Evolutionary conservation across 2,329 filamentous ascomycete genomes (phyloP).

Genomic region (Fusarium irregulare): DNA sequence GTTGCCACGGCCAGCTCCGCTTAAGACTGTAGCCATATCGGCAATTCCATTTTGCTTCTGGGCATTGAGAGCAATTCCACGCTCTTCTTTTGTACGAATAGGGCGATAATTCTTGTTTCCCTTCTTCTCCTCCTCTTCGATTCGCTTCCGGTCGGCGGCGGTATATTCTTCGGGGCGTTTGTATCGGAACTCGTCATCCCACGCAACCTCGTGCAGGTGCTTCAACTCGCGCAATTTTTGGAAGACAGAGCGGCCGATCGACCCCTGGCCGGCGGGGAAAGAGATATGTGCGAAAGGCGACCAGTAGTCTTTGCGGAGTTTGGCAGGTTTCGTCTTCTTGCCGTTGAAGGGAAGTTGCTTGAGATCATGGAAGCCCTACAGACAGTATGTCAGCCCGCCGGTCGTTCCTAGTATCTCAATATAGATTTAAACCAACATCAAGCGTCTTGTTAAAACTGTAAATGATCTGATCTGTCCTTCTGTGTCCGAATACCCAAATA

Average conservation of each 20-base stretch:
- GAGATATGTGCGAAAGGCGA: constrained; percentile 68
- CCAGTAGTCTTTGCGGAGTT: constrained; percentile 76
- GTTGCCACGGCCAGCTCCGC: constrained; percentile 64
- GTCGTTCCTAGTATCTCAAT: neutral
- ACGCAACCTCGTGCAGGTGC: constrained; percentile 70
- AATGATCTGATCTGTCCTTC: constrained; percentile 62
- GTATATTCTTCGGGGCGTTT: constrained; percentile 52
- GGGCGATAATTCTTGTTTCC: constrained; percentile 48
- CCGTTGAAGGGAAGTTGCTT: constrained; percentile 73
- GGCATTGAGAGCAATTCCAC: constrained; percentile 66
- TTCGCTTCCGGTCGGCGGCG: constrained; percentile 50
- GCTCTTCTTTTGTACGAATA: constrained; percentile 55
- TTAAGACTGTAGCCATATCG: constrained; percentile 70
- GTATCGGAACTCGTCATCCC: constrained; percentile 62
- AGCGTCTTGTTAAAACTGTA: constrained; percentile 62
- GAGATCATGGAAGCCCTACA: constrained; percentile 57
- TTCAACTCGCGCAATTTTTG: constrained; percentile 74
- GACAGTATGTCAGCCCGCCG: neutral
- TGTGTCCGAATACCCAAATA: constrained; percentile 67
- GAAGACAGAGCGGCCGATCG: constrained; percentile 68
- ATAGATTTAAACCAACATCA: constrained; percentile 54
- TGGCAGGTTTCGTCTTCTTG: constrained; percentile 72
- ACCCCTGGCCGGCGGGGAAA: constrained; percentile 64
- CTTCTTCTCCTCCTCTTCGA: constrained; percentile 46
- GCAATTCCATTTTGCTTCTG: constrained; percentile 72